phyloP scores from a whole-genome alignment of 2,329 filamentous ascomycete genomes.

The Hypomyces rosellus region DNA sequence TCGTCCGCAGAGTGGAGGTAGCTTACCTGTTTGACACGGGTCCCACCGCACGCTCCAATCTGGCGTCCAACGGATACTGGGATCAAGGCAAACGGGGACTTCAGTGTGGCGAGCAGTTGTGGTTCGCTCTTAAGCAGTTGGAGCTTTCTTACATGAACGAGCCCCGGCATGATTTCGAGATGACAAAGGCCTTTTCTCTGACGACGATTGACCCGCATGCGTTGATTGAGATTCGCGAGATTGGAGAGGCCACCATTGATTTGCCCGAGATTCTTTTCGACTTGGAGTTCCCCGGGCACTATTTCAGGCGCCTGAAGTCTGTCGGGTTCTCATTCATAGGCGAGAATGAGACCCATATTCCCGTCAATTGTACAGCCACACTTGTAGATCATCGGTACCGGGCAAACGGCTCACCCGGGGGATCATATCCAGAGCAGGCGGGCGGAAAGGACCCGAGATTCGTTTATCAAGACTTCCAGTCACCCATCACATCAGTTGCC shows the following conservation, averaged over 20 bases:
- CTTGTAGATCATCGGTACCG: background rate
- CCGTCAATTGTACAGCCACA: background rate
- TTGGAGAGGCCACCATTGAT: background rate
- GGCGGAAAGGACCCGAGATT: no score
- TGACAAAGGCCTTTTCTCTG: slow-evolving; percentile 10
- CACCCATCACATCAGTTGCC: background rate
- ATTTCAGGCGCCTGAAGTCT: slow-evolving; percentile 25
- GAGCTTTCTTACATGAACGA: slow-evolving; percentile 9
- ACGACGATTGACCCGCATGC: slow-evolving; percentile 2
- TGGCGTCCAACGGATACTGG: slow-evolving; percentile 2
- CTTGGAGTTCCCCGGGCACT: slow-evolving; percentile 32
- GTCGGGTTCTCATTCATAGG: slow-evolving; percentile 26
- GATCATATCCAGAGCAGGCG: no score
- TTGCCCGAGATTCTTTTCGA: background rate
- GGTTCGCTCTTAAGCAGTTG: slow-evolving; percentile 2
- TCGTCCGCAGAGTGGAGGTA: slow-evolving; percentile 4
- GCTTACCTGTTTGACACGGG: background rate
- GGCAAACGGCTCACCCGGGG: no score
- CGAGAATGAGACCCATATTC: background rate
- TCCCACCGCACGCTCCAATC: background rate
- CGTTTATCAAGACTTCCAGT: no score
- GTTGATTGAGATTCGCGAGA: slow-evolving; percentile 5
- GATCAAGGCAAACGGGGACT: background rate
- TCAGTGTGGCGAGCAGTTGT: slow-evolving; percentile 6
- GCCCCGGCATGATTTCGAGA: slow-evolving; percentile 9